Evolutionary conservation across 139 green algal species (phyloP), one percentile per base, ranked within the genome.

Genomic region (Chlorella sp.): DNA sequence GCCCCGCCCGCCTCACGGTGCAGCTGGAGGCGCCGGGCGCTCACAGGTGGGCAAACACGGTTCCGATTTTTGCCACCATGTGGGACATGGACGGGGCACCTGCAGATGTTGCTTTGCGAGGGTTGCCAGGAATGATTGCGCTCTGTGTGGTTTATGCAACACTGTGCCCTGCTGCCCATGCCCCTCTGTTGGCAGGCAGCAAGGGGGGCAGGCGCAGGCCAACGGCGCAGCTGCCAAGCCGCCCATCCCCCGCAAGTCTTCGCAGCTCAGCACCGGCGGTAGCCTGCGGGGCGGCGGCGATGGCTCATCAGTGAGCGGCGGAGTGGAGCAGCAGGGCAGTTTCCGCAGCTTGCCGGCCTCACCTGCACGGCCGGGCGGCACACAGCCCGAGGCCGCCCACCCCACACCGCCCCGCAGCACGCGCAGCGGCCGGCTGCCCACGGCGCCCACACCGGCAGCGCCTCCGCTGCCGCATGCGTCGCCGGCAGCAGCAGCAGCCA

Each of bases 1-100:
- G 62, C 36, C 76, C 87, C 11, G 74, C 47, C 1, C 69, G 88
- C 39, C 78, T 82, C 23, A 51, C 83, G 21, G 81, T 89, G 26
- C 87, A 89, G 39, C 23, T 78, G 1, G 62, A 28, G 57, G 86
- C 30, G 64, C 71, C 62, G 62, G 88, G 89, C 75, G 41, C 72
- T 39, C 70, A 78, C 70, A 78, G 23, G 70, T 86, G 70, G n/a
- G 44, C 51, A 32, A 36, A 55, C 71, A 63, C 47, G 65, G 38
- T n/a, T 55, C 44, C n/a, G n/a, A n/a, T n/a, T n/a, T n/a, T n/a
- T n/a, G n/a, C n/a, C n/a, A n/a, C n/a, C n/a, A n/a, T n/a, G n/a
- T n/a, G n/a, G n/a, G n/a, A 51, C 44, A 51, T 16, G 7, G 44
- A 51, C 7, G 44, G 44, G 44, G 44, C 44, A 51, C 44, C 44